Evolutionary conservation across 257 asterid genomes (phyloP), one percentile per base, ranked within the genome.

Genomic region (Anisodus tanguticus): DNA sequence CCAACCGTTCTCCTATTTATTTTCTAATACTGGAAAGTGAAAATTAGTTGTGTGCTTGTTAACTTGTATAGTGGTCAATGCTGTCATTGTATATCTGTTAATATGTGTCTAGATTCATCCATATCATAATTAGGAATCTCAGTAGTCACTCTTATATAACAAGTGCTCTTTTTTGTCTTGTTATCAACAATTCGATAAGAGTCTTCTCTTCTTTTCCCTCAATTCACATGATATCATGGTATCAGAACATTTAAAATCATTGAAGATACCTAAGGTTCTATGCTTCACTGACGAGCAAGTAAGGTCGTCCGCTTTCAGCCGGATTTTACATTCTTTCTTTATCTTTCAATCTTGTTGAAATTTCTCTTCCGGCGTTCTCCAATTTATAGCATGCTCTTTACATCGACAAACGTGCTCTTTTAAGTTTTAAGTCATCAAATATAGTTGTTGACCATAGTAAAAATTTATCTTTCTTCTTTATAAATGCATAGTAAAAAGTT

Each of bases 271-370:
- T 67, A 67, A 35, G 74, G 49, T 37, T 67, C 43, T 67, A 45
- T 67, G 74, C 74, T 67, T 67, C 74, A 6, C 74, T 41, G 13
- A 64, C 17, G n/a, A 64, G 71, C 71, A 64, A 22, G 39, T 63
- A 66, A 67, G 74, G 74, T 67, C 11, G 74, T 35, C 47, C 74
- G 12, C 74, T 67, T 67, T 19, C 47, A 13, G 3, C 49, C 74
- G 49, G 35, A 35, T 12, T 67, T 67, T n/a, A 35, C 49, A 67
- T 67, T 67, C 74, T 67, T 31, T 31, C 35, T 35, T 43, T 17
- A 6, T 17, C 47, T 67, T 67, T 35, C 74, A 67, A 67, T 67
- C 74, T 35, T 35, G 22, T 67, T 67, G 47, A 67, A 47, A 67
- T 67, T 67, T 35, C 47, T 67, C 47, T 67, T 67, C 74, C 49